Conservation (phyloP, 2,329 filamentous ascomycete species). For the Cladobotryum mycophilum region DNA sequence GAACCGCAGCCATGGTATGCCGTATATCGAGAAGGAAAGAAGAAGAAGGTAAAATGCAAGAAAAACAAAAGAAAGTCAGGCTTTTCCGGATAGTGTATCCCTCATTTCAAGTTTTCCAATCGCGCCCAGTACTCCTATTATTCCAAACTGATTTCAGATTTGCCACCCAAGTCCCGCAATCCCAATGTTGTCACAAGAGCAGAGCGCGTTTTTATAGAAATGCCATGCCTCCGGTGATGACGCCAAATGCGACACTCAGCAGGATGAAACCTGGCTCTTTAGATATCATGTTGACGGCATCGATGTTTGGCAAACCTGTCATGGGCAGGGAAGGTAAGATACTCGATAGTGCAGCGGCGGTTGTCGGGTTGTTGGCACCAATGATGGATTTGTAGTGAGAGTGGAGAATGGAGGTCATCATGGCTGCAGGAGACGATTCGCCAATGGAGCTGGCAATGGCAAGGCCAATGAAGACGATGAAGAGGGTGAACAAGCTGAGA, state of each 20-base stretch:
- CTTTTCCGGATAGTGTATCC: no score
- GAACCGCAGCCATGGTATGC: no score
- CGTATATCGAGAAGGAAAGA: no score
- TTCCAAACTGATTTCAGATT: neutral
- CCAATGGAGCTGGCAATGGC: constrained; percentile 2
- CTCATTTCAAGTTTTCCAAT: no score
- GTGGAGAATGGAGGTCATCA: constrained; percentile 21
- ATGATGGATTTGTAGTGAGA: constrained; percentile 43
- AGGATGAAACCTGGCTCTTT: constrained; percentile 18
- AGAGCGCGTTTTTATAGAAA: constrained; percentile 7
- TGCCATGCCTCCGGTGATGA: constrained; percentile 20
- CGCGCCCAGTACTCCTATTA: neutral
- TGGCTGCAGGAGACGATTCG: neutral
- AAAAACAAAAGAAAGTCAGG: neutral
- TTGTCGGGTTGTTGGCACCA: constrained; percentile 15
- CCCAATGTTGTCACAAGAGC: no score
- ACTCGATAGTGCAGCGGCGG: neutral
- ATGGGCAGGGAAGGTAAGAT: neutral
- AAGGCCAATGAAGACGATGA: constrained; percentile 7
- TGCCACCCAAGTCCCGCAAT: neutral
- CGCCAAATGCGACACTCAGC: constrained; percentile 18
- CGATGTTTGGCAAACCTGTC: constrained; percentile 7
- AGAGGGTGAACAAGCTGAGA: constrained; percentile 1
- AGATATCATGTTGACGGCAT: constrained; percentile 14
- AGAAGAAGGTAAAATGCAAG: no score